Evolutionary conservation across 2,329 filamentous ascomycete species (phyloP), one percentile per base, ranked within the genome.

Genomic region (Verticillium alfalfae): DNA sequence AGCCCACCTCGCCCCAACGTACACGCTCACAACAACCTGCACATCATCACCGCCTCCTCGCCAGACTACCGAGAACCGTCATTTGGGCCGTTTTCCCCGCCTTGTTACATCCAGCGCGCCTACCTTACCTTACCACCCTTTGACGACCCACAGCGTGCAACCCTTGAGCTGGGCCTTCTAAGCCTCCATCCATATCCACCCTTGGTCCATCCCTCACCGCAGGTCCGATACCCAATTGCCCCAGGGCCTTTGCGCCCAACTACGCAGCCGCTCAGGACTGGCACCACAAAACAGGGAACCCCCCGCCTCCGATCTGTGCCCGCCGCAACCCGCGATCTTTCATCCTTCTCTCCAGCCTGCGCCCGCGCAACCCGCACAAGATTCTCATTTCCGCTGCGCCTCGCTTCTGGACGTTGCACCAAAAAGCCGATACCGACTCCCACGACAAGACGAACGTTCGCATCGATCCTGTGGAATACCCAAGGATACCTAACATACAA

Each of bases 231-330:
- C 63, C 63, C 62, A 64, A 64, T 64, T 60, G 63, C 62, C 58
- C 63, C 55, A 52, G 64, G 26, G 55, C 55, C 62, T 65, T 65
- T 58, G 63, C 63, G 63, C 63, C 63, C 63, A 65, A 65, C 63
- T 52, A 60, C 62, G 61, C 63, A 54, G 63, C 64, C 60, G 60
- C 26, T 64, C 55, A 26, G 18, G 18, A 52, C 18, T 18, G 18
- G 45, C n/a, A 60, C 58, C 58, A 65, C 64, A 64, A 31, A 62
- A 60, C 63, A 65, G 58, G 63, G 63, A 62, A 54, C 60, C 60
- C 26, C 63, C 63, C 58, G 63, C 60, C 62, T 62, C 57, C 60
- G 34, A 18, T 57, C 15, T 52, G 45, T 52, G 22, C 45, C 26
- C 45, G 18, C 45, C 18, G 45, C 18, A 52, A 22, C 45, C 45